Evolutionary conservation across 1,284 basidiomycete genomes (phyloP).

Genomic region (Heterobasidion irregulare): DNA sequence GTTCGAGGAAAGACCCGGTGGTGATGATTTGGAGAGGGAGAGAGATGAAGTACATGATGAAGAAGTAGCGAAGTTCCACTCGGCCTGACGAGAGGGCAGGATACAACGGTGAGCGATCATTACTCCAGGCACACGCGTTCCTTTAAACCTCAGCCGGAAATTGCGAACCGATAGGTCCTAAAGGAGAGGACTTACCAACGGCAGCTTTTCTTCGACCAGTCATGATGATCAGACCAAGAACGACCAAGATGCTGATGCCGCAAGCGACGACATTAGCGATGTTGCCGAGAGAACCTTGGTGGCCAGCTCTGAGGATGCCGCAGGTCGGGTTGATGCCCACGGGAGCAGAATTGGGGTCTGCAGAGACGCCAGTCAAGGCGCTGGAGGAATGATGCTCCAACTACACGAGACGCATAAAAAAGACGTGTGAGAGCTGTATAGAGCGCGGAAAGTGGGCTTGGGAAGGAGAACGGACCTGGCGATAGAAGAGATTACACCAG

Average conservation of each 20-base stretch:
- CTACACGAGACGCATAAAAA: conserved; percentile 13
- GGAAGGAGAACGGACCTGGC: conserved; percentile 30
- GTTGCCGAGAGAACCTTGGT: conserved; percentile 38
- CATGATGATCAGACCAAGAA: conserved; percentile 37
- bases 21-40: conserved; percentile 73
- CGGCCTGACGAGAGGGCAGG: conserved; percentile 36
- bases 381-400: conserved; percentile 23
- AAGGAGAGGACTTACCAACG: conserved; percentile 26
- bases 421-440: too few species aligned
- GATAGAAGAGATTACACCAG: conserved; percentile 68
- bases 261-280: conserved; percentile 69
- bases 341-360: conserved; percentile 35
- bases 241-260: conserved; percentile 46
- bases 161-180: not conserved
- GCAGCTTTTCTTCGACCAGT: conserved; percentile 41
- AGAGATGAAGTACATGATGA: conserved; percentile 60
- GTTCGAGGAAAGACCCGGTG: conserved; percentile 67
- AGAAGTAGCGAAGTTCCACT: conserved; percentile 57
- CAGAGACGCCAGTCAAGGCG: conserved; percentile 30
- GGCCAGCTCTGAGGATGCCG: conserved; percentile 35
- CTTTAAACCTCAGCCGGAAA: not conserved
- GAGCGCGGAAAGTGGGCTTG: too few species aligned
- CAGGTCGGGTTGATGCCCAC: conserved; percentile 52
- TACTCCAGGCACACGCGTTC: not conserved
- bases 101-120: not conserved